phyloP scores from a whole-genome alignment of 1,284 basidiomycete genomes.

The Heterobasidion occidentale region DNA sequence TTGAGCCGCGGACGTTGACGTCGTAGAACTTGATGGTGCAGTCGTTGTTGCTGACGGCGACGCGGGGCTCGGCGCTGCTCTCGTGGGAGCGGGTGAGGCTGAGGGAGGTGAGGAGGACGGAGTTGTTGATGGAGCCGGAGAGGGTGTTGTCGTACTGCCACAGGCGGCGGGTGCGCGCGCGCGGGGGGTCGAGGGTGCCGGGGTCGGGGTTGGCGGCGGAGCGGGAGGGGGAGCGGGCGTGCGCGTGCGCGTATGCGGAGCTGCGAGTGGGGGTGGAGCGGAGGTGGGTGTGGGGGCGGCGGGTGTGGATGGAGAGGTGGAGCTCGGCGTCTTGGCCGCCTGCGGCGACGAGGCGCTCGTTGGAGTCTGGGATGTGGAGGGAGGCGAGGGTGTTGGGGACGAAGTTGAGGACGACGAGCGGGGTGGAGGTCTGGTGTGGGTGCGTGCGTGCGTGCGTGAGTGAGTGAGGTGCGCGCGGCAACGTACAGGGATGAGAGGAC shows the following conservation, averaged over 20 bases:
- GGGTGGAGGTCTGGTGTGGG: conserved; percentile 34
- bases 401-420: conserved; percentile 50
- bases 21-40: conserved; percentile 71
- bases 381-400: conserved; percentile 64
- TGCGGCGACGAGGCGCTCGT: conserved; percentile 65
- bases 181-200: conserved; percentile 7
- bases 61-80: conserved; percentile 59
- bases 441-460: background rate
- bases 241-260: background rate
- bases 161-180: conserved; percentile 22
- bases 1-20: conserved; percentile 38
- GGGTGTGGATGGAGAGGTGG: conserved; percentile 51
- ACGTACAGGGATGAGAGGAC: conserved; percentile 18
- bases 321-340: conserved; percentile 81
- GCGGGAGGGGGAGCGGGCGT: conserved; percentile 12
- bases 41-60: conserved; percentile 82
- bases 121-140: conserved; percentile 76
- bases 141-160: conserved; percentile 56
- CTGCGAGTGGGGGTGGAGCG: conserved; percentile 17
- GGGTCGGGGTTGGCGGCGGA: background rate
- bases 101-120: conserved; percentile 61
- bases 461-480: background rate
- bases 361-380: conserved; percentile 42
- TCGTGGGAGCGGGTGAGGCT: conserved; percentile 48
- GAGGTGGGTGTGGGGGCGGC: conserved; percentile 8